Evolutionary conservation across 2,329 filamentous ascomycete genomes (phyloP), one percentile per base, ranked within the genome.

Genomic region (Acephala macrosclerotiorum): DNA sequence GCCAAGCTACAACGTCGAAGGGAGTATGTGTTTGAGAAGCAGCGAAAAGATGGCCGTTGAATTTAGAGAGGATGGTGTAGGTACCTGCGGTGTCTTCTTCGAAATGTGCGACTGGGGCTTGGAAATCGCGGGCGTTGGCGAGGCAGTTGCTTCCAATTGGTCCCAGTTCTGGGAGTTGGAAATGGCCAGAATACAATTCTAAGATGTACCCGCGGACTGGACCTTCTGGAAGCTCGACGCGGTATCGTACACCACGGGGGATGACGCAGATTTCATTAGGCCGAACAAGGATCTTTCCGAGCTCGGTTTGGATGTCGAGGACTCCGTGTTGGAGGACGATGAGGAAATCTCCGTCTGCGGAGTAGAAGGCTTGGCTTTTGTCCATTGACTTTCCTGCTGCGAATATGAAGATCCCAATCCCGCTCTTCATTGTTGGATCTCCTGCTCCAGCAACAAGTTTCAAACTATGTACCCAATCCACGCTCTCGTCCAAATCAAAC

Each of bases 1-100:
- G 91, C 91, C 91, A 94, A 2, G 89, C 90, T 2, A 93, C 91
- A 0, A 94, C 87, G 72, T 94, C 91, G 73, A 93, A 94, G 0
- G 91, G 91, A 0, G 88, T 90, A 76, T 94, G 91, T 12, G 82
- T 77, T 78, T 94, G 91, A 49, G 76, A 81, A 7, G 89, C 88
- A 42, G 81, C 79, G 79, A 91, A 93, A 59, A 93, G 84, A 56
- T 83, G 81, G 70, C 90, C 89, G 75, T 88, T 87, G 74, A 92
- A 90, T 76, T 92, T 92, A 75, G 83, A 83, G 38, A 84, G 83
- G 40, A 92, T 79, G 9, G 81, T 84, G 79, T 83, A 82, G 58
- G 77, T 3, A 70, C 68, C 55, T 77, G 80, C 55, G 69, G 72
- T 71, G 33, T 87, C 87, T 69, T 91, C 87, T 65, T 88, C 85